These are phyloP conservation scores for Phytophthora melonis DNA, from an alignment of 352 stramenopile species.

Conservation along the genomic window DNA sequence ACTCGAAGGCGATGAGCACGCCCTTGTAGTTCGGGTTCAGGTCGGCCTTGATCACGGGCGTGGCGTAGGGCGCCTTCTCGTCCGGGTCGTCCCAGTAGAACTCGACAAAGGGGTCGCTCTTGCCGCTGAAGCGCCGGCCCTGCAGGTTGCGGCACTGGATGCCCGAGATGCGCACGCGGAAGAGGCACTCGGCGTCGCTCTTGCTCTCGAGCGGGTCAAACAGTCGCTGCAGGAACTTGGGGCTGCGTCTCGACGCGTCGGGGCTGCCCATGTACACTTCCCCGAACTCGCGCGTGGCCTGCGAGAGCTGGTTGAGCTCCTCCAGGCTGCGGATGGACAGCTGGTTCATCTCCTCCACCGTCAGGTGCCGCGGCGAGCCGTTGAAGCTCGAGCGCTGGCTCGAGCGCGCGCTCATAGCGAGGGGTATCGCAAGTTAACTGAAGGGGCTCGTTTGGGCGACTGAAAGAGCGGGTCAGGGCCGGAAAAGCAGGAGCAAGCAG, in stretches of 20 bases:
- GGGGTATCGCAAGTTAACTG: too few relatives aligned
- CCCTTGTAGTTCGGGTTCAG: constrained; percentile 92
- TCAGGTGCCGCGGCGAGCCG: constrained; percentile 55
- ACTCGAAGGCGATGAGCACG: constrained; percentile 88
- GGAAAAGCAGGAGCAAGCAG: neutral
- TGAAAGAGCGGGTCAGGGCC: too few relatives aligned
- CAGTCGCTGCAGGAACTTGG: constrained; percentile 71
- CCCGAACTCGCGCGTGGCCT: constrained; percentile 80
- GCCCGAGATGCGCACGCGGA: constrained; percentile 84
- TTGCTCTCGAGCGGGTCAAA: constrained; percentile 74
- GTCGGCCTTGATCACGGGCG: constrained; percentile 86
- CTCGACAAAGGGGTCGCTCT: constrained; percentile 89
- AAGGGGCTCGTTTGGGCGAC: too few relatives aligned
- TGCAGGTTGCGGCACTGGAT: constrained; percentile 92
- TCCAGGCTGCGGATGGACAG: constrained; percentile 54
- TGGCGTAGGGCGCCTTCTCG: constrained; percentile 75
- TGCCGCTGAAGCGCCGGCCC: constrained; percentile 80
- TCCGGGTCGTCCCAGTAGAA: constrained; percentile 88
- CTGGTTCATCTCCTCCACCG: constrained; percentile 51
- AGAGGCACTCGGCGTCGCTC: constrained; percentile 77
- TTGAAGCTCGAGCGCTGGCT: constrained; percentile 50
- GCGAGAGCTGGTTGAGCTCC: constrained; percentile 78
- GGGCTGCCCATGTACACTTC: constrained; percentile 63
- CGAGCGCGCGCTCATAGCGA: constrained; percentile 20
- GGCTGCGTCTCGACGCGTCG: constrained; percentile 49